Conservation (phyloP, 805 yeast species). For the Kodamaea hsintzibuensis region DNA sequence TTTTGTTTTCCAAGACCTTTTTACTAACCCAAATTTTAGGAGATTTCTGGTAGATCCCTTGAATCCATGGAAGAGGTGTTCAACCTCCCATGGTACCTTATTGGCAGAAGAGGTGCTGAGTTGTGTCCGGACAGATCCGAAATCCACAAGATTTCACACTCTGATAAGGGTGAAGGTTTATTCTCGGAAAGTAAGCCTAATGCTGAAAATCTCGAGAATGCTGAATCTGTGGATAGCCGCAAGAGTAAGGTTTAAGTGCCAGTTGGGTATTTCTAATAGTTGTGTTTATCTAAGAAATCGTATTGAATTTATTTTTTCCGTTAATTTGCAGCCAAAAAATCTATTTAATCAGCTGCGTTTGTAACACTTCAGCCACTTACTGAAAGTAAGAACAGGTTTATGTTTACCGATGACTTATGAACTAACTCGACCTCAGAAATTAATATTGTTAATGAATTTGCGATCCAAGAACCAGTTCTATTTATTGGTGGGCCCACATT, state of each 20-base stretch:
- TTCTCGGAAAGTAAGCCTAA: neutral
- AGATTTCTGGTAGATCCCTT: slow-evolving; percentile 25
- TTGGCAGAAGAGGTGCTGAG: slow-evolving; percentile 26
- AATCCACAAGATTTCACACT: slow-evolving; percentile 18
- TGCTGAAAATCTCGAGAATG: slow-evolving; percentile 1
- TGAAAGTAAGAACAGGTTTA: no score
- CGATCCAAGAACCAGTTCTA: no score
- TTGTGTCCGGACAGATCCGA: slow-evolving; percentile 30
- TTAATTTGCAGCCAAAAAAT: neutral
- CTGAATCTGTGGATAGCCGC: neutral
- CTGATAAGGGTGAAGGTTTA: neutral
- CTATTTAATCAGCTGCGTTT: no score
- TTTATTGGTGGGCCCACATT: no score
- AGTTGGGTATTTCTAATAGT: neutral
- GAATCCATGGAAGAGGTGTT: slow-evolving; percentile 28
- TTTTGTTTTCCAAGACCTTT: neutral
- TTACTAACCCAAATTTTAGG: neutral
- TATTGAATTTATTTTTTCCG: neutral
- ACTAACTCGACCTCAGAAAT: no score
- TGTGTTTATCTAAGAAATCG: neutral
- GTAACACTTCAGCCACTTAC: no score
- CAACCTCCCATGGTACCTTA: slow-evolving; percentile 27
- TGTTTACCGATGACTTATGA: no score
- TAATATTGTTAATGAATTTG: no score
- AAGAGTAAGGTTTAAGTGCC: neutral